Evolutionary conservation across 2,329 filamentous ascomycete species (phyloP).

Genomic region (Drechslerella coelobrocha): DNA sequence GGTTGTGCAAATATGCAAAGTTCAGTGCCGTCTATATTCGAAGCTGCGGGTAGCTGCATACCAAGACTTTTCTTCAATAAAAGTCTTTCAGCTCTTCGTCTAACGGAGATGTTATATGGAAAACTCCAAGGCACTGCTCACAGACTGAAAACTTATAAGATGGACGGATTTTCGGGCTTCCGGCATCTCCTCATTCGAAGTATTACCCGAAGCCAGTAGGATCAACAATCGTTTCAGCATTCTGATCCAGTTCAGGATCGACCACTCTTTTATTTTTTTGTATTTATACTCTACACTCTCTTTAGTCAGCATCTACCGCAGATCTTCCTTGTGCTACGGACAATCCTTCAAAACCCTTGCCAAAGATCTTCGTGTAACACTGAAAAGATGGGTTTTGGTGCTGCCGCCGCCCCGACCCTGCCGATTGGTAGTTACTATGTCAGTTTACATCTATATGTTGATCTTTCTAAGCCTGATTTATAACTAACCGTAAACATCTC

Average conservation of each 20-base stretch:
- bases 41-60: background rate
- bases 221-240: slow-evolving; percentile 14
- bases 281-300: slow-evolving; percentile 11
- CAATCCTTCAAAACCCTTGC: background rate
- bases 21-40: background rate
- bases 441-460: background rate
- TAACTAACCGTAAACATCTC: background rate
- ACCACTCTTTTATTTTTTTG: slow-evolving; percentile 4
- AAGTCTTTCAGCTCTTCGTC: background rate
- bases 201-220: slow-evolving; percentile 43
- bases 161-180: slow-evolving; percentile 15
- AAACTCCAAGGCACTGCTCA: slow-evolving; percentile 18
- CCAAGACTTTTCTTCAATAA: background rate
- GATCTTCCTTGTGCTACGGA: background rate
- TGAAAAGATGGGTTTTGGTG: slow-evolving; percentile 43
- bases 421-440: slow-evolving; percentile 43
- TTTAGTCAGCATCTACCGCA: slow-evolving; percentile 8
- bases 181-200: slow-evolving; percentile 9
- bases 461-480: background rate
- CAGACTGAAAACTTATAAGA: slow-evolving; percentile 45
- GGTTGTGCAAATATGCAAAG: slow-evolving; percentile 26
- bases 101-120: slow-evolving; percentile 5
- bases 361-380: background rate
- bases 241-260: slow-evolving; percentile 28
- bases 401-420: slow-evolving; percentile 23